phyloP scores from a whole-genome alignment of 306 rosid genomes.

The Lathyrus sativus region DNA sequence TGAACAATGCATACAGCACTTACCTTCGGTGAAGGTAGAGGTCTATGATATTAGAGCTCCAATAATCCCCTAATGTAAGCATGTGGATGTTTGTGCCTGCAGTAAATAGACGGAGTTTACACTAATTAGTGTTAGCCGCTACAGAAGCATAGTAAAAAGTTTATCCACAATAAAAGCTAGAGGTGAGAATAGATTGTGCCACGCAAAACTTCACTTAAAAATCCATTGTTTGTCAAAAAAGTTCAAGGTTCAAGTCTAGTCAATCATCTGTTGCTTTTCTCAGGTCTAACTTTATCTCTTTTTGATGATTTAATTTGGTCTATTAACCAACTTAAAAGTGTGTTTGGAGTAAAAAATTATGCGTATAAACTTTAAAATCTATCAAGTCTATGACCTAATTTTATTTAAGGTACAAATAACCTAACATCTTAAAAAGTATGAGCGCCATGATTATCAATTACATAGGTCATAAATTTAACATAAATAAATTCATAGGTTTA shows the following conservation, averaged over 20 bases:
- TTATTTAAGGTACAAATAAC: constrained; percentile 1
- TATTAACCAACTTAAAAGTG: background rate
- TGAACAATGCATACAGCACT: constrained; percentile 18
- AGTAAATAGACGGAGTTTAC: constrained; percentile 25
- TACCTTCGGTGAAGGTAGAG: constrained; percentile 93
- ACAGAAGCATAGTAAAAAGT: constrained; percentile 7
- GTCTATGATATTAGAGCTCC: constrained; percentile 89
- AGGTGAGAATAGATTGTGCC: background rate
- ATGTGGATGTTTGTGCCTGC: constrained; percentile 86
- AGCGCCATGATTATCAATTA: background rate
- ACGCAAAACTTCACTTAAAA: background rate
- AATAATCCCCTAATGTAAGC: constrained; percentile 84
- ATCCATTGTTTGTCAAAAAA: background rate
- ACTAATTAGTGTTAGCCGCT: constrained; percentile 22
- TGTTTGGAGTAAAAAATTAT: background rate
- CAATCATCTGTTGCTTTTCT: background rate
- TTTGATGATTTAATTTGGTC: background rate
- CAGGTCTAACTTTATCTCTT: background rate
- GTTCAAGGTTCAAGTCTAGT: background rate
- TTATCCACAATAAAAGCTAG: constrained; percentile 1
- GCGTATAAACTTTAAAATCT: background rate
- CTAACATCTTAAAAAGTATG: background rate
- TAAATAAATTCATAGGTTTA: background rate
- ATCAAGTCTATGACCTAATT: background rate
- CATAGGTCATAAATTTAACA: background rate